Conservation (phyloP, 164 flowering plant species). For the Platanus orientalis region DNA sequence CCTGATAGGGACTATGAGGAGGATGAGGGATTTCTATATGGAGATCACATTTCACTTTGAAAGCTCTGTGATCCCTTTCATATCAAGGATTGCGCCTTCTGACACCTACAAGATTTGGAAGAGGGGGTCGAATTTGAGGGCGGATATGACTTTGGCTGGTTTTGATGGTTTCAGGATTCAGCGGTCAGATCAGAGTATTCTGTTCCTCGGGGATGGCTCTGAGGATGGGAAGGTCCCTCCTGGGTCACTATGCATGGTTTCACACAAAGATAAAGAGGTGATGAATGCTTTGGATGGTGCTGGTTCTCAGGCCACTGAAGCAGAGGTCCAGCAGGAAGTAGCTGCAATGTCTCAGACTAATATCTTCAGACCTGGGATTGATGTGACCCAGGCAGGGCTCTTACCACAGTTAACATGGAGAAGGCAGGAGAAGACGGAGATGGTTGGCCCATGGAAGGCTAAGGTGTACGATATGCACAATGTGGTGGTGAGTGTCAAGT, state of each 20-base stretch:
- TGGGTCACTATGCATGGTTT: conserved; percentile 68
- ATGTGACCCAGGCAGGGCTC: conserved; percentile 85
- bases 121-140: conserved; percentile 78
- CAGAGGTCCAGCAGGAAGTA: conserved; percentile 74
- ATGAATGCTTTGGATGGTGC: conserved; percentile 92
- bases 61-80: conserved; percentile 90
- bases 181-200: conserved; percentile 75
- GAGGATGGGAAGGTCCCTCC: conserved; percentile 75
- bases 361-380: conserved; percentile 89
- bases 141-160: conserved; percentile 91
- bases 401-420: conserved; percentile 85
- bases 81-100: conserved; percentile 82
- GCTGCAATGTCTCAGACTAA: conserved; percentile 83
- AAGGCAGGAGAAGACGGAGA: conserved; percentile 73
- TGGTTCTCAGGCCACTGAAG: conserved; percentile 63
- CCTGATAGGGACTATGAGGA: conserved; percentile 55
- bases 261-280: conserved; percentile 80
- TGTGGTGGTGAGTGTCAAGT: conserved; percentile 82
- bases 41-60: conserved; percentile 86
- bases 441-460: conserved; percentile 75
- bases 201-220: conserved; percentile 89
- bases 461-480: conserved; percentile 93
- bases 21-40: conserved; percentile 93
- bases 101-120: conserved; percentile 93
- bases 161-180: conserved; percentile 88